Base-by-base conservation (phyloP, 768 basidiomycete species). In the Boletus eberwhitei region DNA sequence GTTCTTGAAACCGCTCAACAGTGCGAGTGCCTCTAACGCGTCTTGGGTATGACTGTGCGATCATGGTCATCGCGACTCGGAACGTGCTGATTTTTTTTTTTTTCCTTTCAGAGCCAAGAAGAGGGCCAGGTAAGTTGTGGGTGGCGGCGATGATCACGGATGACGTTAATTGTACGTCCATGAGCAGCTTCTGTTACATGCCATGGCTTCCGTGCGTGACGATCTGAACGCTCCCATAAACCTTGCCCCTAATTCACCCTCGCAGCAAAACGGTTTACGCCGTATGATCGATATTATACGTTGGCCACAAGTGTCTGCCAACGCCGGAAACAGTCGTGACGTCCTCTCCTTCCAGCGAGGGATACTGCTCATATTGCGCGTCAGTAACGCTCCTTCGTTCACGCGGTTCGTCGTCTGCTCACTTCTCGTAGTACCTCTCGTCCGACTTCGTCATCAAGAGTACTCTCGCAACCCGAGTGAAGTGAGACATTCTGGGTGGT, bases 371-470 rank as follows among this genome's bases (percentile, higher is more conserved):
- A 57, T 87, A 17, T 65, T 87, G n/a, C 69, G 76, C 34, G 85
- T 84, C 54, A 39, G 68, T 55, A 26, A 8, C 5, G 17, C 16
- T 8, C 11, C 17, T 31, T 26, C n/a, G 7, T 38, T 29, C 19
- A 35, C 2, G 17, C 9, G 4, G 4, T 31, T 31, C 5, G 22
- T 12, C 17, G n/a, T 17, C 2, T 2, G 8, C 50, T 59, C 48
- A 59, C 50, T 5, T 5, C 16, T 38, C 40, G 17, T 41, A 86
- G 83, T 85, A 84, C 63, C 66, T 83, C 38, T 76, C 85, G 0
- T 85, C 85, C 9, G 79, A 82, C 19, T 77, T 79, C 45, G 77
- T 87, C 8, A 62, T 85, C 37, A 82, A 82, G 64, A 83, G 80
- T 56, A 84, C 79, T 1, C 58, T 83, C 24, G 72, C 66, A 17